phyloP scores from a whole-genome alignment of 2,329 filamentous ascomycete species.

The Diaporthe australafricana region DNA sequence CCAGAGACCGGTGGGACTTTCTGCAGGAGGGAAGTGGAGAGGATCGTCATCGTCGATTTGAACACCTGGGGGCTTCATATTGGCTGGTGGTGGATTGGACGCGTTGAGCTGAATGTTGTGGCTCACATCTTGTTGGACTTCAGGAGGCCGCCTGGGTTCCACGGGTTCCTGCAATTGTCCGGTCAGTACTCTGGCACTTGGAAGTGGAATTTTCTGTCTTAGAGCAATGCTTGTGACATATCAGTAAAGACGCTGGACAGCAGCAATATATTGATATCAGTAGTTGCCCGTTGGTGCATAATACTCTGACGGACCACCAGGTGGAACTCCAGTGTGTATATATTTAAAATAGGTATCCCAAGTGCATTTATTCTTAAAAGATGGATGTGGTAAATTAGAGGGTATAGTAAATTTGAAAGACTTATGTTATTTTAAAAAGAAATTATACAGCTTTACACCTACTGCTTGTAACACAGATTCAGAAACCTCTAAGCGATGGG shows the following conservation, averaged over 20 bases:
- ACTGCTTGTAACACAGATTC: background rate
- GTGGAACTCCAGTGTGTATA: too few species aligned
- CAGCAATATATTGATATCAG: too few species aligned
- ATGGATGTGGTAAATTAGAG: too few species aligned
- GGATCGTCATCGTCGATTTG: background rate
- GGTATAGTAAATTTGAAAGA: too few species aligned
- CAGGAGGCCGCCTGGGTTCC: background rate
- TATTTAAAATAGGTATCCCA: too few species aligned
- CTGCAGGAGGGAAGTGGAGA: slow-evolving; percentile 5
- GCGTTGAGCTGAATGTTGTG: background rate
- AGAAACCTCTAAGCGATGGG: background rate
- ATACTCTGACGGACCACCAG: too few species aligned
- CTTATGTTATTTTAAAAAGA: background rate
- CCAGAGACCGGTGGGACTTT: slow-evolving; percentile 20
- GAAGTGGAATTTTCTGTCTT: background rate
- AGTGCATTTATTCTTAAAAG: too few species aligned
- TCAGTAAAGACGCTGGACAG: too few species aligned
- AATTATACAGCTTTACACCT: background rate
- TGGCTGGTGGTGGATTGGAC: background rate
- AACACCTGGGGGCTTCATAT: background rate
- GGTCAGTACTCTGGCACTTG: background rate
- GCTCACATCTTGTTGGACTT: background rate
- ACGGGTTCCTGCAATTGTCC: background rate
- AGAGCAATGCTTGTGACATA: background rate
- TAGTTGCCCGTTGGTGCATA: too few species aligned